phyloP scores from a whole-genome alignment of 257 asterid species.

The Misopates orontium region DNA sequence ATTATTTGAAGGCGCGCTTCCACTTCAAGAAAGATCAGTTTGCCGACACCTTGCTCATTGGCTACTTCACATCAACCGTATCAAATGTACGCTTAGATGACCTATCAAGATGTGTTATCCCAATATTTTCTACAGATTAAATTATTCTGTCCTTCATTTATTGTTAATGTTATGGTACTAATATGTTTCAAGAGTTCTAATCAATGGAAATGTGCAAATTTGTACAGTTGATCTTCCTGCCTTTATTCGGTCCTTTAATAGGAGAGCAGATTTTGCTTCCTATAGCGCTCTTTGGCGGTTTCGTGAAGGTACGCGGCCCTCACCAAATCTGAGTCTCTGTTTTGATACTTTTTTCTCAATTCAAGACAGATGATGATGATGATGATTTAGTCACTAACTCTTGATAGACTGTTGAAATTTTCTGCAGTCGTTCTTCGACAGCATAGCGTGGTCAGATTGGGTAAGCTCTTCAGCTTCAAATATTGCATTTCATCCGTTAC shows the following conservation, averaged over 20 bases:
- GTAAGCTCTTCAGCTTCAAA: constrained; percentile 27
- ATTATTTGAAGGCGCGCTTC: constrained; percentile 52
- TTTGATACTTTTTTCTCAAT: not conserved
- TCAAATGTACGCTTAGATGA: constrained; percentile 32
- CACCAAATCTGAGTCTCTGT: too few species aligned
- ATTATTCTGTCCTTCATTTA: too few species aligned
- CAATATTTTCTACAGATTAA: too few species aligned
- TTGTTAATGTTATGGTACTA: too few species aligned
- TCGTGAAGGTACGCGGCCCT: constrained; percentile 43
- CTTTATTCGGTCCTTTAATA: constrained; percentile 50
- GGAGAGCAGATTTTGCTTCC: constrained; percentile 65
- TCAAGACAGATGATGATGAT: not conserved
- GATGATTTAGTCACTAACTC: not conserved
- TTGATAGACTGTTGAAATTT: not conserved
- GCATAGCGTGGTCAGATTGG: constrained; percentile 79
- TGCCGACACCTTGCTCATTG: constrained; percentile 41
- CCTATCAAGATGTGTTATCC: too few species aligned
- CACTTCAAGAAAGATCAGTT: constrained; percentile 46
- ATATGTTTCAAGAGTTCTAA: too few species aligned
- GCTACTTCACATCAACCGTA: constrained; percentile 36
- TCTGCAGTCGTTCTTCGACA: constrained; percentile 62
- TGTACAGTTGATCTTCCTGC: constrained; percentile 62
- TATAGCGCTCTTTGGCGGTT: constrained; percentile 56
- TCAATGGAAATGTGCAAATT: too few species aligned
- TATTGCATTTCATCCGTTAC: too few species aligned